A percentile compares a stretch with the other conserved stretches of the same genome.
These are phyloP conservation scores for Mentha longifolia DNA, from an alignment of 257 asterid genomes.

Conservation along the genomic window DNA sequence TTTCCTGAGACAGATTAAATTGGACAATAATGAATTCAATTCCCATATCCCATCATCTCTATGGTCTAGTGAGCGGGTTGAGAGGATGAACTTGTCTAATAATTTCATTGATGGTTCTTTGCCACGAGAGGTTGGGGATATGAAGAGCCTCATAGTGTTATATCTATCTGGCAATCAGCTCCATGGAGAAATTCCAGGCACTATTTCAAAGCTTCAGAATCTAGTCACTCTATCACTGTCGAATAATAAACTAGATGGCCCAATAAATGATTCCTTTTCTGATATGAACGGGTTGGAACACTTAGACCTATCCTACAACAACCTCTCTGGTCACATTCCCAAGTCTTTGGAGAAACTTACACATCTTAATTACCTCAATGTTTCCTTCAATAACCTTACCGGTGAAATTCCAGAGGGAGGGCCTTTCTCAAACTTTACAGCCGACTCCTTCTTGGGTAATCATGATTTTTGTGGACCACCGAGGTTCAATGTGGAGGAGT, in stretches of 20 bases:
- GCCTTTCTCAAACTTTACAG: conserved; percentile 7
- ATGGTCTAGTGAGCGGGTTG: background rate
- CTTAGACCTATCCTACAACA: conserved; percentile 14
- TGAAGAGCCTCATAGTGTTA: conserved; percentile 1
- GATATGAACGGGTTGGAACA: conserved; percentile 1
- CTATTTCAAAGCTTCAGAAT: conserved; percentile 5
- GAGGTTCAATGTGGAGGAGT: conserved; percentile 4
- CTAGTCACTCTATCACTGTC: background rate
- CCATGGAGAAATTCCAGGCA: background rate
- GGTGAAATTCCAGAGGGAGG: conserved; percentile 9
- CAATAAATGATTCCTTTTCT: background rate
- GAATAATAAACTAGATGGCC: conserved; percentile 5
- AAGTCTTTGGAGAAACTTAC: conserved; percentile 6
- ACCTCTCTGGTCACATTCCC: conserved; percentile 15
- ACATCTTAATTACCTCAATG: conserved; percentile 1
- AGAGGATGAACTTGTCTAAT: background rate
- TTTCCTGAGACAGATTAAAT: background rate
- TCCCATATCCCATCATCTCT: background rate
- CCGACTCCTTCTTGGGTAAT: background rate
- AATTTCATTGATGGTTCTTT: too few relatives aligned
- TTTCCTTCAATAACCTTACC: conserved; percentile 3
- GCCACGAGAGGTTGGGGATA: too few relatives aligned
- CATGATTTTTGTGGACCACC: background rate
- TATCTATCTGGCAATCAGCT: conserved; percentile 5
- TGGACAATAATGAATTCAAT: background rate